phyloP scores from a whole-genome alignment of 192 early-diverging fungal genomes.

The Coemansia sp. region DNA sequence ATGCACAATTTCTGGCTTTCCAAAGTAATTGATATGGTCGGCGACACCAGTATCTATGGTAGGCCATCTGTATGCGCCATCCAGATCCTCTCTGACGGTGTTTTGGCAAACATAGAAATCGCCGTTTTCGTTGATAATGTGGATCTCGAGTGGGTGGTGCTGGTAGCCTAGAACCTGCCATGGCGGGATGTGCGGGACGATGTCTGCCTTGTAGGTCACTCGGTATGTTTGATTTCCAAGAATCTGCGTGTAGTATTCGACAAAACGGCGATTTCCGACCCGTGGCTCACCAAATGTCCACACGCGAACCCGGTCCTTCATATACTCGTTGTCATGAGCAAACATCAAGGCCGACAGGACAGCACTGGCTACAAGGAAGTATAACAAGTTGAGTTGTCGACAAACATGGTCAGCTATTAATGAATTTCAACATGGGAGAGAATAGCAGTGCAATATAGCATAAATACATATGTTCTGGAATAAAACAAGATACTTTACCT shows the following conservation, averaged over 20 bases:
- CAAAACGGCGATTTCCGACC: conserved; percentile 45
- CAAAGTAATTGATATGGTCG: conserved; percentile 54
- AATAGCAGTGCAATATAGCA: too few relatives aligned
- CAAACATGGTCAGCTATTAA: too few relatives aligned
- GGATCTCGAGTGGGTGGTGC: conserved; percentile 53
- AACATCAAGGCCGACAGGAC: conserved; percentile 46
- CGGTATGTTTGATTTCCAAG: conserved; percentile 51
- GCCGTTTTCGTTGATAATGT: conserved; percentile 44
- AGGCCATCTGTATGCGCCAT: conserved; percentile 55
- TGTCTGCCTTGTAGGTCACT: conserved; percentile 45
- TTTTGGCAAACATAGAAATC: conserved; percentile 55
- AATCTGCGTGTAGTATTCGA: conserved; percentile 47
- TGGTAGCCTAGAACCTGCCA: conserved; percentile 57
- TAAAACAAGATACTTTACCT: conserved; percentile 24
- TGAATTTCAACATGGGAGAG: too few relatives aligned
- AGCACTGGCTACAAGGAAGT: conserved; percentile 36
- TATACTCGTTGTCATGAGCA: conserved; percentile 39
- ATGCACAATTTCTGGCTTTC: conserved; percentile 43
- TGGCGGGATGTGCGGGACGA: conserved; percentile 52
- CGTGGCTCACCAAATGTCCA: conserved; percentile 57
- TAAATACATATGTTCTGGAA: neutral
- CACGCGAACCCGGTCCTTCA: conserved; percentile 39
- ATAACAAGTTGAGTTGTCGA: too few relatives aligned
- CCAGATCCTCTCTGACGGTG: conserved; percentile 49
- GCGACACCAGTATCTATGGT: conserved; percentile 50